phyloP scores from a whole-genome alignment of 371 early-diverging fungal species.

The Polyrhizophydium stewartii region DNA sequence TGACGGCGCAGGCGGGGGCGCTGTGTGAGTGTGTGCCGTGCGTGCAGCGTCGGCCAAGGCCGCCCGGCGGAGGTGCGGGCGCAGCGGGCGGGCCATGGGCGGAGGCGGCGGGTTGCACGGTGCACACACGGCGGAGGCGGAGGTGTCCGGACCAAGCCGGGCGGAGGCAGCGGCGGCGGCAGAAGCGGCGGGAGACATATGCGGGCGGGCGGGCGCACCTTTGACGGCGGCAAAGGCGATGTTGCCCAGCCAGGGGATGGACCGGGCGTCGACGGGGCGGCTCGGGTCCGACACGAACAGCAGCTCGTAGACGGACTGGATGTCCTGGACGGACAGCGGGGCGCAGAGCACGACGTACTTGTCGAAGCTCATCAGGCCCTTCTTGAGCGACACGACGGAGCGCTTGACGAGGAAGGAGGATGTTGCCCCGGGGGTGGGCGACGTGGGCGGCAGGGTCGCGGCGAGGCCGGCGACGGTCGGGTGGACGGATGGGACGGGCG shows the following conservation, averaged over 20 bases:
- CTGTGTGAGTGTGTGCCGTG: too few relatives aligned
- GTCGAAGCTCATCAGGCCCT: constrained; percentile 6
- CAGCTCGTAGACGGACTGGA: constrained; percentile 14
- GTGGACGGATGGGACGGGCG: not conserved
- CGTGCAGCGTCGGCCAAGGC: too few relatives aligned
- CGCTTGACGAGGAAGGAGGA: constrained; percentile 12
- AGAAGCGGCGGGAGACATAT: not conserved
- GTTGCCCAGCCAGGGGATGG: constrained; percentile 17
- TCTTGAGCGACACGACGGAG: constrained; percentile 10
- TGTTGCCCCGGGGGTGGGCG: not conserved
- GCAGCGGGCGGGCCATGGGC: too few relatives aligned
- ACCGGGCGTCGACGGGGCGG: constrained; percentile 12
- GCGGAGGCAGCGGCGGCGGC: too few relatives aligned
- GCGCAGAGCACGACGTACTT: constrained; percentile 16
- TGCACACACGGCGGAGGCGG: too few relatives aligned
- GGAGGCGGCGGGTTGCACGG: too few relatives aligned
- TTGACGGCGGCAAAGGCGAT: constrained; percentile 24
- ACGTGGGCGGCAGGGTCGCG: not conserved
- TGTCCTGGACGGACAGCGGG: constrained; percentile 17
- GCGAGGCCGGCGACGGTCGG: not conserved
- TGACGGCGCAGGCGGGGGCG: too few relatives aligned
- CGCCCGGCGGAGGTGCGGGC: too few relatives aligned
- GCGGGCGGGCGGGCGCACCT: too few relatives aligned
- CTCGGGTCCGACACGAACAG: constrained; percentile 13
- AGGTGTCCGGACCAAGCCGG: too few relatives aligned